Evolutionary conservation across 352 stramenopile species (phyloP).

Genomic region (Pythium chondricola): DNA sequence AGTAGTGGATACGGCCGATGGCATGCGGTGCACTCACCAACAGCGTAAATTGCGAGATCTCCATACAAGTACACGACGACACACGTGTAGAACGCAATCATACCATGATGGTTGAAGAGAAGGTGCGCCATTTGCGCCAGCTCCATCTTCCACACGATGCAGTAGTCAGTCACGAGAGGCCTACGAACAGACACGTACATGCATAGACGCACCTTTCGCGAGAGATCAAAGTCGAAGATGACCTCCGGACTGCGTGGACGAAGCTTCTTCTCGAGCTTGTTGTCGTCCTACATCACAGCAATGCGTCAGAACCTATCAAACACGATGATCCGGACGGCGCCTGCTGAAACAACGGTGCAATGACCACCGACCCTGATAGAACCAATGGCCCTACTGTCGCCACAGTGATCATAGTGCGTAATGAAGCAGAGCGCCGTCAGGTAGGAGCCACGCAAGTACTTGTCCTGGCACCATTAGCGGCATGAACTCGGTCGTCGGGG

Average conservation of each 20-base stretch:
- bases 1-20: neutral
- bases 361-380: no score
- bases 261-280: slow-evolving; percentile 48
- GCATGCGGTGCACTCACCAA: slow-evolving; percentile 43
- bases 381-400: neutral
- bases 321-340: neutral
- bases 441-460: slow-evolving; percentile 31
- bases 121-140: slow-evolving; percentile 77
- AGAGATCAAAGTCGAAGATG: slow-evolving; percentile 61
- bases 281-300: slow-evolving; percentile 29
- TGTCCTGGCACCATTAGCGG: slow-evolving; percentile 68
- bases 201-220: slow-evolving; percentile 44
- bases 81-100: slow-evolving; percentile 75
- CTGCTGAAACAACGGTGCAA: no score
- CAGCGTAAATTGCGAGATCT: slow-evolving; percentile 83
- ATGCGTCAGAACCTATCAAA: neutral
- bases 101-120: slow-evolving; percentile 58
- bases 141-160: slow-evolving; percentile 50
- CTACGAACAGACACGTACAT: neutral
- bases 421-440: neutral
- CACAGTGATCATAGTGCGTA: neutral
- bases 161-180: neutral
- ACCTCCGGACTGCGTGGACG: slow-evolving; percentile 24
- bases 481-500: slow-evolving; percentile 54
- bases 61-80: slow-evolving; percentile 81